These are phyloP conservation scores for Brettanomyces naardenensis DNA, from an alignment of 805 yeast genomes.

Conservation along the genomic window DNA sequence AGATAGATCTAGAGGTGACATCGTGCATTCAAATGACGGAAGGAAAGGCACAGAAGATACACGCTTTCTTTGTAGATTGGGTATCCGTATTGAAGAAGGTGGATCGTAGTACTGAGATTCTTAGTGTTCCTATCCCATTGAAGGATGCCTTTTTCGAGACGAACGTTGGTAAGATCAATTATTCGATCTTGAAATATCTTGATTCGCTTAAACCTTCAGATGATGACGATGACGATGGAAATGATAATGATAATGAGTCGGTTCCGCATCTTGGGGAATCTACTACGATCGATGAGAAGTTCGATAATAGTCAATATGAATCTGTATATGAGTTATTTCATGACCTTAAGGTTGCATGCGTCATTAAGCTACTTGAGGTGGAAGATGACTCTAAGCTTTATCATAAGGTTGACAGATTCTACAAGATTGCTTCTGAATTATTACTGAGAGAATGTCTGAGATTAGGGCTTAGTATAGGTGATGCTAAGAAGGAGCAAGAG, in stretches of 20 bases:
- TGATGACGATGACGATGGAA: conserved; percentile 4
- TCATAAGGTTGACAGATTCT: conserved; percentile 50
- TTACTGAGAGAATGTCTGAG: conserved; percentile 53
- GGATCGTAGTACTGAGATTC: conserved; percentile 15
- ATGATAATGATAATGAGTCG: background rate
- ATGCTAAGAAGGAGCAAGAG: conserved; percentile 1
- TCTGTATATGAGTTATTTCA: conserved; percentile 54
- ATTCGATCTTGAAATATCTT: conserved; percentile 32
- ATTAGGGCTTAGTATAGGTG: conserved; percentile 26
- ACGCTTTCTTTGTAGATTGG: conserved; percentile 14
- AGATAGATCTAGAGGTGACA: too few relatives aligned
- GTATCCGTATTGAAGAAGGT: conserved; percentile 14
- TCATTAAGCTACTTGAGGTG: conserved; percentile 37
- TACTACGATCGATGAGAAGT: conserved; percentile 37
- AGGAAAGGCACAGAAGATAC: too few relatives aligned
- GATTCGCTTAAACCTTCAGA: conserved; percentile 22
- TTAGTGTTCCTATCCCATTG: conserved; percentile 30
- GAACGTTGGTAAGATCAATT: conserved; percentile 34
- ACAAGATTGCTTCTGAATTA: conserved; percentile 53
- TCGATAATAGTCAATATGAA: conserved; percentile 31
- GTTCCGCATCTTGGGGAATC: conserved; percentile 1
- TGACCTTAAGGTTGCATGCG: conserved; percentile 53
- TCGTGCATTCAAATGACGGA: too few relatives aligned
- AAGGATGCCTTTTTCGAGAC: conserved; percentile 34
- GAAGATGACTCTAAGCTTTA: conserved; percentile 44